Conservation (phyloP, 805 yeast species). For the Nakazawaea sp. region DNA sequence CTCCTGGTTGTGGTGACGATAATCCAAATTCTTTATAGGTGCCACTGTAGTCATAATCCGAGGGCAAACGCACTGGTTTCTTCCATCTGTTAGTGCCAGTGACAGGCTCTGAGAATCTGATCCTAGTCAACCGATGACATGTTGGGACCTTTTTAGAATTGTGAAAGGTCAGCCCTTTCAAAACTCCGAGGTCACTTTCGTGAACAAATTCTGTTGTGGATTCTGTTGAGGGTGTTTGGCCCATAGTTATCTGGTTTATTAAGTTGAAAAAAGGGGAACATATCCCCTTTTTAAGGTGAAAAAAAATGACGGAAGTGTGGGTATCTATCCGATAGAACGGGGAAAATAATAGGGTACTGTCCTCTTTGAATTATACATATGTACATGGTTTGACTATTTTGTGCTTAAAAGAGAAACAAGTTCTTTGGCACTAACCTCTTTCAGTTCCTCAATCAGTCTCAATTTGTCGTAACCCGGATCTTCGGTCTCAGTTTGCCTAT, state of each 20-base stretch:
- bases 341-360: no score
- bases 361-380: not conserved
- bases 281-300: no score
- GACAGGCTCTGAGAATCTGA: slow-evolving; percentile 4
- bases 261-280: no score
- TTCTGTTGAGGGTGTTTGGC: slow-evolving; percentile 9
- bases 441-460: slow-evolving; percentile 1
- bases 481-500: not conserved
- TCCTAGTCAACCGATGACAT: slow-evolving; percentile 8
- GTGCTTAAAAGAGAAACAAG: no score
- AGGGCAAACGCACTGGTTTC: slow-evolving; percentile 18
- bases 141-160: slow-evolving; percentile 4
- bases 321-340: no score
- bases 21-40: slow-evolving; percentile 27
- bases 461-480: slow-evolving; percentile 9
- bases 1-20: slow-evolving; percentile 31
- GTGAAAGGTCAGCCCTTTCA: slow-evolving; percentile 7
- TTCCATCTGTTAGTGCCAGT: slow-evolving; percentile 4
- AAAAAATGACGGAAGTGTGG: no score
- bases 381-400: no score
- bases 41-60: slow-evolving; percentile 29
- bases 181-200: slow-evolving; percentile 1
- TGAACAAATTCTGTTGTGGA: slow-evolving; percentile 1
- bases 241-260: no score
- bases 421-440: not conserved